Conservation (phyloP, 768 basidiomycete species). For the Auricularia cornea region DNA sequence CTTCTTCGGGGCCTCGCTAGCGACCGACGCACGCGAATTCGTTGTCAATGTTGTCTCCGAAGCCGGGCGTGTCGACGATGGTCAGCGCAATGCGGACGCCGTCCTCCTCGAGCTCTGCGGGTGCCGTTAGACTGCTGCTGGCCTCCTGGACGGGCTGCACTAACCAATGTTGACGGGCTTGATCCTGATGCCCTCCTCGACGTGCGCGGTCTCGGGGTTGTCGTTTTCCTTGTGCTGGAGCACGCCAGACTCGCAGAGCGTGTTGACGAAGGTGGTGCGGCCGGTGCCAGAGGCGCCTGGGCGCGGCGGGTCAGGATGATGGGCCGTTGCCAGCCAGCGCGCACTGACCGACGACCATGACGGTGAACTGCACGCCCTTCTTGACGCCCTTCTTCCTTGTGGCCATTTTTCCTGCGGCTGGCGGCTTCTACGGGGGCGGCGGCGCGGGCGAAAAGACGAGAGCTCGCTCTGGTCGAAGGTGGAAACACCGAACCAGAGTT, state of each 20-base stretch:
- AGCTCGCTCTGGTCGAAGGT: not conserved
- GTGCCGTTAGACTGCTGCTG: not conserved
- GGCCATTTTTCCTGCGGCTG: conserved; percentile 8
- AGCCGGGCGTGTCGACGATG: conserved; percentile 97
- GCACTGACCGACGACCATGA: conserved; percentile 92
- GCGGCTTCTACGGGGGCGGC: not conserved
- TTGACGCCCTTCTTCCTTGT: conserved; percentile 75
- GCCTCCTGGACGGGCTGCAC: conserved; percentile 23
- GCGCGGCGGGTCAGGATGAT: conserved; percentile 6
- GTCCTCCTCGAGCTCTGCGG: conserved; percentile 90
- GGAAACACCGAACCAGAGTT: not conserved
- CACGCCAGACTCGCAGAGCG: conserved; percentile 93
- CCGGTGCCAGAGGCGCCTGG: conserved; percentile 95
- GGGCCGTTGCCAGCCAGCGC: conserved; percentile 9
- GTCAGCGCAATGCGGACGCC: conserved; percentile 97
- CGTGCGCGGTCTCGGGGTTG: conserved; percentile 79
- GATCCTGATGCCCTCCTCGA: conserved; percentile 90
- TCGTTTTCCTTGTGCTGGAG: conserved; percentile 80
- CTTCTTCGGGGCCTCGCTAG: not conserved
- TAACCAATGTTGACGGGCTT: conserved; percentile 90
- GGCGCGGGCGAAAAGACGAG: conserved; percentile 2
- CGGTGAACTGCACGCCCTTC: conserved; percentile 96
- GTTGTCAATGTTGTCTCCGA: conserved; percentile 98
- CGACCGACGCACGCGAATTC: conserved; percentile 76
- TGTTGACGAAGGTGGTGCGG: conserved; percentile 98